Conservation (phyloP, 2,329 filamentous ascomycete genomes). For the Neofusicoccum laricinum region DNA sequence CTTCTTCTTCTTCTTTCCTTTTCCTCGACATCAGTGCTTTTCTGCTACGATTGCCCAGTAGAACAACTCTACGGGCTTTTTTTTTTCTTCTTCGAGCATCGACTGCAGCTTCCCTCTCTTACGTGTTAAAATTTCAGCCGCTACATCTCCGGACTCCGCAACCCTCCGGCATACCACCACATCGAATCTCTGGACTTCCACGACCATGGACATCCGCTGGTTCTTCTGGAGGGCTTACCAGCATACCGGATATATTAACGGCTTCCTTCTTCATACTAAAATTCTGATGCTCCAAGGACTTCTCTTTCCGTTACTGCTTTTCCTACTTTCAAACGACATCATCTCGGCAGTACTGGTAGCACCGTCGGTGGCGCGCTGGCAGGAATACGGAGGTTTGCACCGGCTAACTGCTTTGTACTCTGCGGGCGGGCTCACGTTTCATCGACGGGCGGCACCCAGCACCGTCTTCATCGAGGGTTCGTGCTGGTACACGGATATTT, state of each 20-base stretch:
- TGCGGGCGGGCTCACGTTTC: neutral
- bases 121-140: neutral
- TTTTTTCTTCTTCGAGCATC: neutral
- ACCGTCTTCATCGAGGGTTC: neutral
- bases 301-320: neutral
- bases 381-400: neutral
- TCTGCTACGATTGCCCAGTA: neutral
- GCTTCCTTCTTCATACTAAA: no score
- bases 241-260: neutral
- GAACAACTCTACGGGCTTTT: neutral
- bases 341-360: neutral
- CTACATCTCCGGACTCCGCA: neutral
- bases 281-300: neutral
- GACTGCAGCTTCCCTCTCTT: neutral
- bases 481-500: no score
- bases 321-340: neutral
- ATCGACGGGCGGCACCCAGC: neutral
- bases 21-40: no score
- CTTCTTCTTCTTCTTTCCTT: neutral
- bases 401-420: neutral
- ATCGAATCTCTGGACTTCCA: neutral
- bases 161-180: neutral
- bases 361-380: neutral
- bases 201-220: neutral
- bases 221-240: neutral